Base-by-base conservation (phyloP, 1,139 yeast species). In the Zygosaccharomyces pseudobailii region DNA sequence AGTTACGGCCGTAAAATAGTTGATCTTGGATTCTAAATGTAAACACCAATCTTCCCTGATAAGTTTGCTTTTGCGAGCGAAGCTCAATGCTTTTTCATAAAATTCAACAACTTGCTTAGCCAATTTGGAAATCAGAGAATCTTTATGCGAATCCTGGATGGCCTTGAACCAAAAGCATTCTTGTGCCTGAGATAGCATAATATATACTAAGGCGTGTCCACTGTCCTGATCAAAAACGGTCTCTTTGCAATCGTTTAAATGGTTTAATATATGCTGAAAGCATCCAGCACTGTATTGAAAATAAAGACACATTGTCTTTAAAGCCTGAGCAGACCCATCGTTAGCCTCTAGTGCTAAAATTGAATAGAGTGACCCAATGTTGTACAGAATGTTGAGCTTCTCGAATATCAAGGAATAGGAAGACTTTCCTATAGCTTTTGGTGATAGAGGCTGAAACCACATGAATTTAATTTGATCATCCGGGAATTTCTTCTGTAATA, bases 101-200 rank as follows among this genome's bases (percentile, higher is more conserved):
- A 71, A 78, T 2, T 73, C 74, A 0, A 86, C 73, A 0, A 82
- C 83, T 57, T 83, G 87, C 6, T 72, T 66, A 0, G 95, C 77
- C 39, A 90, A 66, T 55, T 80, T 78, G 0, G 94, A 75, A 4
- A 88, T 67, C 3, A 81, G 71, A 0, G 83, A 70, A 59, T 85
- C 80, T 58, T 82, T 84, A 59, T 80, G 65, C 3, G 72, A 69
- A n/a, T 75, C 76, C 32, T 69, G 64, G 0, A 78, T 67, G 0
- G 96, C 90, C 58, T 82, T 82, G 43, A 77, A 80, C 96, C 96
- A 89, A 47, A 84, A 80, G 8, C 80, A 74, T 61, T 90, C 97
- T 63, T 89, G 96, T 0, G 96, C 94, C 58, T 88, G 95, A 0
- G 95, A 95, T 35, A 86, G 62, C 78, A 80, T 78, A 21, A 88